These are phyloP conservation scores for Eimeria sp. DNA, from an alignment of 169 alveolate species.

Conservation along the genomic window DNA sequence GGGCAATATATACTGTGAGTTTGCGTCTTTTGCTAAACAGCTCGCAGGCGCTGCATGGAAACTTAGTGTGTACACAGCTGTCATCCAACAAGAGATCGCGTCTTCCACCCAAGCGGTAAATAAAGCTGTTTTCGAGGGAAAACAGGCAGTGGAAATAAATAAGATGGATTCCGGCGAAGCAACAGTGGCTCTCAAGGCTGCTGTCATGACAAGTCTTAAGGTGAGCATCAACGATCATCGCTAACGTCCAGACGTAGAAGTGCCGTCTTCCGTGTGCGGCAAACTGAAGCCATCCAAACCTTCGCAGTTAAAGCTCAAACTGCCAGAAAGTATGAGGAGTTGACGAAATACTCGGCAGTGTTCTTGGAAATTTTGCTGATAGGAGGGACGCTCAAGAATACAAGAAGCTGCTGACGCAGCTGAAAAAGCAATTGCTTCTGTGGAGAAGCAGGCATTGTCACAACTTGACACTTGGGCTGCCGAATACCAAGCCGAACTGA, in stretches of 20 bases:
- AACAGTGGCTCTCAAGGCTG: slow-evolving; percentile 19
- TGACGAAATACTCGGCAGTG: not conserved
- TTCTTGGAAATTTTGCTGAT: not conserved
- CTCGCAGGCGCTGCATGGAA: slow-evolving; percentile 31
- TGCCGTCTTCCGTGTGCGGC: not conserved
- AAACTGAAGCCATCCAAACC: not conserved
- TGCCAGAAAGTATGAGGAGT: not conserved
- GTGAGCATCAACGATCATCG: not conserved
- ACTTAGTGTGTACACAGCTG: slow-evolving; percentile 16
- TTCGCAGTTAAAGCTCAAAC: not conserved
- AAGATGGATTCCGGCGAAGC: slow-evolving; percentile 17
- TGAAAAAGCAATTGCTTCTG: slow-evolving; percentile 9
- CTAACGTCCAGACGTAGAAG: not conserved
- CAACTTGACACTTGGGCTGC: slow-evolving; percentile 1
- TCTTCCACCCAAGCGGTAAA: slow-evolving; percentile 28
- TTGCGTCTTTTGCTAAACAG: not conserved
- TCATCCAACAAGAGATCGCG: slow-evolving; percentile 7
- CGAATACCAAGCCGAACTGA: not conserved
- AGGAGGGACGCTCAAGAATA: slow-evolving; percentile 57
- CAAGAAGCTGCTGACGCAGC: slow-evolving; percentile 44
- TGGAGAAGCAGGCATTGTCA: slow-evolving; percentile 20
- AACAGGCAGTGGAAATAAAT: not conserved
- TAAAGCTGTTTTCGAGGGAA: slow-evolving; percentile 40
- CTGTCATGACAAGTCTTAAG: slow-evolving; percentile 32
- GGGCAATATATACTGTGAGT: not conserved